Base-by-base conservation (phyloP, 1,284 basidiomycete species). In the Rhodofomes roseus region DNA sequence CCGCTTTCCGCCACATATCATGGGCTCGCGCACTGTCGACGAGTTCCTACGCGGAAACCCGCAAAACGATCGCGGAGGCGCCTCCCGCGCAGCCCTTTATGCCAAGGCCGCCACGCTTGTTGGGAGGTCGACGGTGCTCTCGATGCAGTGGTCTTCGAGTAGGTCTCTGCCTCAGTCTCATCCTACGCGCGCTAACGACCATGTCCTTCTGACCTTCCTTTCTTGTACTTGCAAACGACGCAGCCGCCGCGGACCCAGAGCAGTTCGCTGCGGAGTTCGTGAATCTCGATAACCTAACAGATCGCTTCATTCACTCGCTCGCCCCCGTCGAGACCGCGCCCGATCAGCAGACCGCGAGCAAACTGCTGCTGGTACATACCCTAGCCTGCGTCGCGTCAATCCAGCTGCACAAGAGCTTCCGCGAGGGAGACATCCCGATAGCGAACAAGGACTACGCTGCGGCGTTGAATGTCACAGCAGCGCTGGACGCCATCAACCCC, bases 21-120 rank as follows among this genome's bases (percentile, higher is more conserved):
- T 37, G 18, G 40, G 56, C 6, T 39, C 34, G 46, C 55, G 46
- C 7, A 57, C 55, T 7, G 50, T 52, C 7, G 50, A 52, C n/a
- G 50, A 52, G 31, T 52, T 52, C 50, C 36, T 52, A 25, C n/a
- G 50, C 50, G 50, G 50, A 2, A 52, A 52, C n/a, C 29, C 25
- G 8, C 55, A 57, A 46, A 40, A 58, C 22, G 59, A 62, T 37
- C 53, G 62, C 14, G 63, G 63, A 40, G 67, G 66, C 23, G 66
- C 66, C 23, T 58, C 60, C 11, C 59, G 64, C 0, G 60, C 71
- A 1, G 70, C 74, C 0, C 63, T 76, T 2, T 69, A 71, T 16
- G 69, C 75, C 8, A 78, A 79, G 64, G 75, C 75, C 0, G 67
- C 73, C 1, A 70, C 76, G 7, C 60, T 77, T 0, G 68, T 77